Evolutionary conservation across 2,329 filamentous ascomycete genomes (phyloP).

Genomic region (Zymoseptoria tritici): DNA sequence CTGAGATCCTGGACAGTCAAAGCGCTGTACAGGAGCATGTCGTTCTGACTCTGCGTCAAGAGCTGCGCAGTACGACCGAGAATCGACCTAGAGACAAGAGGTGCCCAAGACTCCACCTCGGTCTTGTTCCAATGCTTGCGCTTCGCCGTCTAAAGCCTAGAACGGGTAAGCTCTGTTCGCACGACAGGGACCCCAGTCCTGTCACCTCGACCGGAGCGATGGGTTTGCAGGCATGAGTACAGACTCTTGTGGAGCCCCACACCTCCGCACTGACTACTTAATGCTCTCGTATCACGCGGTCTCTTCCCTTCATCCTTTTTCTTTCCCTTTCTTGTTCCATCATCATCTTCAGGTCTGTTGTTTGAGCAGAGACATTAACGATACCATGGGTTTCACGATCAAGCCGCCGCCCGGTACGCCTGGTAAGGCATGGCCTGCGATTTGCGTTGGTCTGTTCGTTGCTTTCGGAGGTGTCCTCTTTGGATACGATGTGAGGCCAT

Average conservation of each 20-base stretch:
- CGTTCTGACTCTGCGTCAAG: neutral
- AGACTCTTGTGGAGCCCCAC: neutral
- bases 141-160: neutral
- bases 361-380: neutral
- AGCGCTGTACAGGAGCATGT: neutral
- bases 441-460: constrained; percentile 38
- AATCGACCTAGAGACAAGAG: neutral
- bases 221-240: neutral
- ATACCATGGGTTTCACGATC: constrained; percentile 37
- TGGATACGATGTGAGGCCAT: neutral
- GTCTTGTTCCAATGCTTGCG: neutral
- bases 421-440: constrained; percentile 42
- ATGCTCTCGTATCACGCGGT: neutral
- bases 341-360: neutral
- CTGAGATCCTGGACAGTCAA: neutral
- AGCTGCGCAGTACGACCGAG: neutral
- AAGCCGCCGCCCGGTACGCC: constrained; percentile 40
- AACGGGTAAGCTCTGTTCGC: neutral
- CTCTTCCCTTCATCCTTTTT: neutral
- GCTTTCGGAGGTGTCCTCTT: constrained; percentile 22
- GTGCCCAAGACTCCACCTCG: neutral
- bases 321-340: neutral
- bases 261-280: neutral
- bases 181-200: neutral
- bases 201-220: neutral